phyloP scores from a whole-genome alignment of 169 alveolate genomes.

The Amoebophrya sp. region DNA sequence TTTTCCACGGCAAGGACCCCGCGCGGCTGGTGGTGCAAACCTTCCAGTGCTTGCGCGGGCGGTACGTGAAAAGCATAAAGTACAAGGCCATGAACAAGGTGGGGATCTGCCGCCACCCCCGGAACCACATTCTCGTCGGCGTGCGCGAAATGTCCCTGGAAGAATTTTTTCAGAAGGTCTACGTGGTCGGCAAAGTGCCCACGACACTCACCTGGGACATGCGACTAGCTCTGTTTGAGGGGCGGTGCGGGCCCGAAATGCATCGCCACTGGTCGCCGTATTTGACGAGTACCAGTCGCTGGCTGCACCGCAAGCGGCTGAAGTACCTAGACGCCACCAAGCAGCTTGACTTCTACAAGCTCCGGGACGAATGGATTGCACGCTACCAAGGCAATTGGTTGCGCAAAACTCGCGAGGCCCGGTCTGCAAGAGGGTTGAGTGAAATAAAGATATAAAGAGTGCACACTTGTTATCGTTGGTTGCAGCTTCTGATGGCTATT shows the following conservation, averaged over 20 bases:
- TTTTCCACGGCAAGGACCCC: neutral
- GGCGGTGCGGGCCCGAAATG: neutral
- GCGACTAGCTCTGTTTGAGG: neutral
- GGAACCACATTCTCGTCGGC: neutral
- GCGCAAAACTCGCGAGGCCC: neutral
- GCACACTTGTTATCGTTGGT: too few species aligned
- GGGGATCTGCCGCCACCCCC: neutral
- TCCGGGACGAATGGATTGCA: neutral
- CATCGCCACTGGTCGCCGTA: neutral
- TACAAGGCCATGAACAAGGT: neutral
- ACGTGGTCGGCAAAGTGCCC: conserved; percentile 5
- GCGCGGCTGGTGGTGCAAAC: neutral
- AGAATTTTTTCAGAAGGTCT: neutral
- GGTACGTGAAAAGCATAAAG: neutral
- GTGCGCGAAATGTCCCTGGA: neutral
- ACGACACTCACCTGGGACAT: neutral
- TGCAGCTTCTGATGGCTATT: too few species aligned
- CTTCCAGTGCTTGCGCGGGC: neutral
- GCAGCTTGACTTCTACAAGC: neutral
- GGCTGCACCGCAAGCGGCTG: conserved; percentile 2
- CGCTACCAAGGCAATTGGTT: neutral
- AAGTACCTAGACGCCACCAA: neutral
- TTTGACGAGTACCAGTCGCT: neutral
- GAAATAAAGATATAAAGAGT: too few species aligned
- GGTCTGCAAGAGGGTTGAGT: neutral